Percentiles rank a stretch among this genome's conserved stretches.
Conservation (phyloP, 805 yeast genomes). For the Saccharomycodes ludwigii region DNA sequence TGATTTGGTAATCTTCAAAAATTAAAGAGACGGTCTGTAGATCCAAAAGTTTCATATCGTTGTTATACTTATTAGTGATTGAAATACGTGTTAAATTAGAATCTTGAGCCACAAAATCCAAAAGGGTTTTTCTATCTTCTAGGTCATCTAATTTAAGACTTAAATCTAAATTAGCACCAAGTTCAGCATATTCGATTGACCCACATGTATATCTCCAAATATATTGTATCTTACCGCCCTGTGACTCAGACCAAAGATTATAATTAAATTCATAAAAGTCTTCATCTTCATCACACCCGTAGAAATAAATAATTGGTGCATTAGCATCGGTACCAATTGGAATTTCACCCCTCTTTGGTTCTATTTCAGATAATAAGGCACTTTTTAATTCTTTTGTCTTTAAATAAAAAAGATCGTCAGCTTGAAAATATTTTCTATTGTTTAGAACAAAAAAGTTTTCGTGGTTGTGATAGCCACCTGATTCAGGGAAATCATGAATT, state of each 20-base stretch:
- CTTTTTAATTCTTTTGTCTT: conserved; percentile 34
- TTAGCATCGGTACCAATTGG: conserved; percentile 28
- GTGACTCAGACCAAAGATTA: conserved; percentile 46
- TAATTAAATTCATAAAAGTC: conserved; percentile 45
- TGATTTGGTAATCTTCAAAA: conserved; percentile 24
- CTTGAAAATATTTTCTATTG: conserved; percentile 37
- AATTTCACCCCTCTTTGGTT: background rate
- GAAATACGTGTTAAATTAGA: too few relatives aligned
- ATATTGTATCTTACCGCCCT: conserved; percentile 54
- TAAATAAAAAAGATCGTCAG: conserved; percentile 70
- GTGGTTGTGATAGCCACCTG: background rate
- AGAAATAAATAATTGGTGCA: conserved; percentile 49
- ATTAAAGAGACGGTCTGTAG: conserved; percentile 58
- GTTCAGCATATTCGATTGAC: conserved; percentile 14
- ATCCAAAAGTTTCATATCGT: too few relatives aligned
- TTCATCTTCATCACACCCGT: conserved; percentile 47
- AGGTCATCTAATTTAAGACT: conserved; percentile 33
- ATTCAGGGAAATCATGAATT: too few relatives aligned
- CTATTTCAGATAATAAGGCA: too few relatives aligned
- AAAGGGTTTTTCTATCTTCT: too few relatives aligned
- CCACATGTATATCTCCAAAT: conserved; percentile 57
- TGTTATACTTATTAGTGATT: too few relatives aligned
- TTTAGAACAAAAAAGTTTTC: conserved; percentile 16
- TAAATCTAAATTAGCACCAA: conserved; percentile 28
- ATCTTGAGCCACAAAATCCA: too few relatives aligned